Evolutionary conservation across 495 filamentous ascomycete genomes (phyloP).

Genomic region (Symbiotaphrina buchneri): DNA sequence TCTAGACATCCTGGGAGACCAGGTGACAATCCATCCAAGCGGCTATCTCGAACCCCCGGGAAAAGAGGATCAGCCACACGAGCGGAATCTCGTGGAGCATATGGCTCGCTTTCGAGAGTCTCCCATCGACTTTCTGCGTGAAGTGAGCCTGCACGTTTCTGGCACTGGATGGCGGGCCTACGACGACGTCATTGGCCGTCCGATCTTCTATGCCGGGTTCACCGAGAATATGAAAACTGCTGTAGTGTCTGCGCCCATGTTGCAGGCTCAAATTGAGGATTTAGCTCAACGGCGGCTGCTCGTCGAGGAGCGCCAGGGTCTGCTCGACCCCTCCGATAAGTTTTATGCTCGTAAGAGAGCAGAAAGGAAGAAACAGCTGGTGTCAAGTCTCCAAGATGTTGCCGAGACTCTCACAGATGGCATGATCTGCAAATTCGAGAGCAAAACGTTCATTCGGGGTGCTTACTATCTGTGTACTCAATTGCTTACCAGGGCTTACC

Average conservation of each 20-base stretch:
- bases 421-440: conserved; percentile 99
- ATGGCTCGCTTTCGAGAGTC: conserved; percentile 61
- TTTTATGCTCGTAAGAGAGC: conserved; percentile 24
- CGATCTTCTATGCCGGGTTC: conserved; percentile 83
- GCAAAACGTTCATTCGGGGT: conserved; percentile 71
- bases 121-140: conserved; percentile 65
- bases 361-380: conserved; percentile 33
- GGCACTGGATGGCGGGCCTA: conserved; percentile 89
- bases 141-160: conserved; percentile 74
- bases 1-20: conserved; percentile 56
- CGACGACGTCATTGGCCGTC: conserved; percentile 72
- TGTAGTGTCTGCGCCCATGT: conserved; percentile 50
- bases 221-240: conserved; percentile 64
- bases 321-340: conserved; percentile 26
- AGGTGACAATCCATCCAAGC: conserved; percentile 60
- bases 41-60: conserved; percentile 35
- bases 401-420: conserved; percentile 67
- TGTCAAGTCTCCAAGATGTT: conserved; percentile 45
- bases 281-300: conserved; percentile 49
- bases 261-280: conserved; percentile 51
- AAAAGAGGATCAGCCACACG: conserved; percentile 22
- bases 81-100: conserved; percentile 55
- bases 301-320: conserved; percentile 54
- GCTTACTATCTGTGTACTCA: conserved; percentile 84
- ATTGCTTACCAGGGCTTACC: conserved; percentile 76